These are phyloP conservation scores for Aspergillus sp. DNA, from an alignment of 2,329 filamentous ascomycete genomes.

Conservation along the genomic window DNA sequence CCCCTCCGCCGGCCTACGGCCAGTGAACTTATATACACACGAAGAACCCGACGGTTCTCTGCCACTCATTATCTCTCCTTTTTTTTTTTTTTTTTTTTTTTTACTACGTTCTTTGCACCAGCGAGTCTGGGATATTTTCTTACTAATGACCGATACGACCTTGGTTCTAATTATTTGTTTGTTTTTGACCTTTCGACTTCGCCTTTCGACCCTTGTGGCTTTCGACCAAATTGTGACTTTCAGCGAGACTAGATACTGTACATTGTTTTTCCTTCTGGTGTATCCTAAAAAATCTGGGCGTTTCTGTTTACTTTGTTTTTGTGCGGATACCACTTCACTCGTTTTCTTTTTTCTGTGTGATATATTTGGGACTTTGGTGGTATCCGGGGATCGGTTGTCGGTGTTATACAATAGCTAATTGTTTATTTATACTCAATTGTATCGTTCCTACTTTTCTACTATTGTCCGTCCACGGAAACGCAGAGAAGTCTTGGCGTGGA, in stretches of 20 bases:
- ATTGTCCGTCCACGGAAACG: background rate
- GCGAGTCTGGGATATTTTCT: slow-evolving; percentile 15
- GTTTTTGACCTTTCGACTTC: slow-evolving; percentile 6
- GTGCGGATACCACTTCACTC: slow-evolving; percentile 33
- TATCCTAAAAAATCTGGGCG: slow-evolving; percentile 26
- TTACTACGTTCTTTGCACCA: slow-evolving; percentile 14
- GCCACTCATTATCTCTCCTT: slow-evolving; percentile 13
- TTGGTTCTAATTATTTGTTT: background rate
- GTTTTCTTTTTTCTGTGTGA: slow-evolving; percentile 11
- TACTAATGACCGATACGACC: slow-evolving; percentile 22
- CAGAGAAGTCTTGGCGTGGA: background rate
- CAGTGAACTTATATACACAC: slow-evolving; percentile 25
- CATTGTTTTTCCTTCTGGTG: slow-evolving; percentile 24
- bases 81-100: slow-evolving; percentile 10
- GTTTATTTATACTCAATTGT: background rate
- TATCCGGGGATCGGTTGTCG: slow-evolving; percentile 4
- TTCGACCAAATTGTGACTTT: background rate
- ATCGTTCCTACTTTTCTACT: background rate
- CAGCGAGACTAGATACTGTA: slow-evolving; percentile 23
- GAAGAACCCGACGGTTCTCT: slow-evolving; percentile 11
- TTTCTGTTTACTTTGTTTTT: slow-evolving; percentile 20
- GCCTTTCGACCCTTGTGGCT: too few relatives aligned
- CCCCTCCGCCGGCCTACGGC: slow-evolving; percentile 47
- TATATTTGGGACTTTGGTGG: slow-evolving; percentile 8
- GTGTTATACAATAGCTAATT: background rate